Conservation (phyloP, 2,329 filamentous ascomycete genomes). For the Beauveria rudraprayagi region DNA sequence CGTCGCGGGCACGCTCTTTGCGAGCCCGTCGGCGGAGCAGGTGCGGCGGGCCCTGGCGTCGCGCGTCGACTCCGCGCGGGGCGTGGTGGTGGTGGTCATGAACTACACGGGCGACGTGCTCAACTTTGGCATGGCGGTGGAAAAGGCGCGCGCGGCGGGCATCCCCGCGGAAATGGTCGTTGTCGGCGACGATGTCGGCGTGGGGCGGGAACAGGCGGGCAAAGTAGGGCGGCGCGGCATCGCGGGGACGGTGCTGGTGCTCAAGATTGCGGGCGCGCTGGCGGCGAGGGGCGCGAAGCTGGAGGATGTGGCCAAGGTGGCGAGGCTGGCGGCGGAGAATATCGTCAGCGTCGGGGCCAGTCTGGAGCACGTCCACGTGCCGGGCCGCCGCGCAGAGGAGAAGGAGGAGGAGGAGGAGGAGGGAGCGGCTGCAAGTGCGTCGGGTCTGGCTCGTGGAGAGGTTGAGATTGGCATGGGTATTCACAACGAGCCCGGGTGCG, state of each 20-base stretch:
- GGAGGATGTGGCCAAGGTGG: conserved; percentile 64
- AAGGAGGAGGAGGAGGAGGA: conserved; percentile 49
- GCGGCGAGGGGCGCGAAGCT: conserved; percentile 62
- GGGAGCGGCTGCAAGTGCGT: conserved; percentile 26
- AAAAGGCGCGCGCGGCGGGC: conserved; percentile 79
- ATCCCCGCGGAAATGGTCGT: conserved; percentile 80
- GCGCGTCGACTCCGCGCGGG: conserved; percentile 61
- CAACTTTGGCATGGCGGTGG: conserved; percentile 89
- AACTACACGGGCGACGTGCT: conserved; percentile 88
- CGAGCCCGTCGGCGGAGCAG: conserved; percentile 73
- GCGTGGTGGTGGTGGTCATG: conserved; percentile 87
- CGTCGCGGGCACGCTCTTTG: conserved; percentile 82
- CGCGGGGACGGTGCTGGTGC: conserved; percentile 82
- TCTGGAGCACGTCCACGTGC: conserved; percentile 86
- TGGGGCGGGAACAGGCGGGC: conserved; percentile 72
- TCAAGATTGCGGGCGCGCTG: conserved; percentile 81
- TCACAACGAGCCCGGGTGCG: conserved; percentile 60
- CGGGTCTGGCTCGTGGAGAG: conserved; percentile 42
- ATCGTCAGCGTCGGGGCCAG: conserved; percentile 80
- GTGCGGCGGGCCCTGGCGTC: conserved; percentile 67
- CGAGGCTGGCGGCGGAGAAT: conserved; percentile 64
- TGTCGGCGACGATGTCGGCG: conserved; percentile 85
- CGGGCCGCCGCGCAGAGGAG: conserved; percentile 60
- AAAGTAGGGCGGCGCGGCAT: conserved; percentile 90
- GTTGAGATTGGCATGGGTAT: conserved; percentile 70